phyloP scores from a whole-genome alignment of 352 stramenopile species.

The Pythium aristosporum region DNA sequence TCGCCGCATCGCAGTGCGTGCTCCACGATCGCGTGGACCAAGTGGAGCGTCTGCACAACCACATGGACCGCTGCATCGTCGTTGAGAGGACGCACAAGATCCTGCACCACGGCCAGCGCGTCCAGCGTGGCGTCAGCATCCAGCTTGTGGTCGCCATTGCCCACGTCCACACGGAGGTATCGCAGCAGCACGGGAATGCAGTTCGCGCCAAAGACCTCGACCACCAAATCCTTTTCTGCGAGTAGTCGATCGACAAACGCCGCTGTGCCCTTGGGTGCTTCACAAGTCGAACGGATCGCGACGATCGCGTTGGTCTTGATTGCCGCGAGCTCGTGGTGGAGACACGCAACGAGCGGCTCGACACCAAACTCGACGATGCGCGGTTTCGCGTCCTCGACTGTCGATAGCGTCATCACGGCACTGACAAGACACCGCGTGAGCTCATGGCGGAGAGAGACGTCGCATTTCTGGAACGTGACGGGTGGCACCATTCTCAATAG shows the following conservation, averaged over 20 bases:
- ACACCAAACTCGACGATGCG: constrained; percentile 71
- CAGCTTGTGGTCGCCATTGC: constrained; percentile 17
- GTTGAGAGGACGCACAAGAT: constrained; percentile 27
- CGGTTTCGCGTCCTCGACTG: constrained; percentile 62
- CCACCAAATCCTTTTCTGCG: constrained; percentile 33
- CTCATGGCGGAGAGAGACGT: constrained; percentile 34
- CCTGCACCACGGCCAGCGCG: constrained; percentile 39
- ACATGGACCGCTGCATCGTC: constrained; percentile 20
- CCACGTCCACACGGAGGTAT: constrained; percentile 27
- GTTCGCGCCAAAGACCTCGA: constrained; percentile 56
- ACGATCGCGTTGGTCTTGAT: constrained; percentile 57
- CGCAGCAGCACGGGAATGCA: constrained; percentile 46
- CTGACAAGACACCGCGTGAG: constrained; percentile 51
- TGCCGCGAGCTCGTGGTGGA: constrained; percentile 39
- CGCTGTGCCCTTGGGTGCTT: constrained; percentile 42
- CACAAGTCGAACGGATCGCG: constrained; percentile 64
- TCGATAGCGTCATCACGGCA: constrained; percentile 70
- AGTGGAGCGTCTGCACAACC: constrained; percentile 51
- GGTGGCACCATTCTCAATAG: constrained; percentile 26
- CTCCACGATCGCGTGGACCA: constrained; percentile 46
- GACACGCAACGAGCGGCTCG: constrained; percentile 55
- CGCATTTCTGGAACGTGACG: constrained; percentile 30
- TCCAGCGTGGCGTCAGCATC: constrained; percentile 49
- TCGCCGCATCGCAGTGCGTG: constrained; percentile 14
- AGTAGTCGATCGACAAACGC: constrained; percentile 50